These are phyloP conservation scores for Backusella macrospora DNA, from an alignment of 192 early-diverging fungal species.

Conservation along the genomic window DNA sequence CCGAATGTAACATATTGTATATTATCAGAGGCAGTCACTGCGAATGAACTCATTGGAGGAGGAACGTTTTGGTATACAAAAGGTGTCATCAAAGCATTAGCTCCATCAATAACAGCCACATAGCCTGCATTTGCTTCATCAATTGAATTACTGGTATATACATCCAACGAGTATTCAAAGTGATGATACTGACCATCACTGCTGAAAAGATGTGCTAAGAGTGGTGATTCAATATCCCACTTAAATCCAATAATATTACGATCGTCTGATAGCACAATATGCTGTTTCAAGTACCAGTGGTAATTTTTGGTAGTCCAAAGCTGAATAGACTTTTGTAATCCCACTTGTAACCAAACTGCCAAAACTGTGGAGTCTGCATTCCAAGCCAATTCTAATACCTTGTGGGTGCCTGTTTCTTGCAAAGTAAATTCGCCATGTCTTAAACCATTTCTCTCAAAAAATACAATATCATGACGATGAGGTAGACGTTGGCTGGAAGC, in stretches of 20 bases:
- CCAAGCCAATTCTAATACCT: slow-evolving; percentile 72
- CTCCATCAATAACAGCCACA: slow-evolving; percentile 82
- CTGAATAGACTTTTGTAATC: slow-evolving; percentile 56
- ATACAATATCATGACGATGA: slow-evolving; percentile 85
- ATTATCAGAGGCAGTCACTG: slow-evolving; percentile 43
- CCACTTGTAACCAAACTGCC: slow-evolving; percentile 65
- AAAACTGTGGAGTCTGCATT: slow-evolving; percentile 89
- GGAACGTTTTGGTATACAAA: slow-evolving; percentile 86
- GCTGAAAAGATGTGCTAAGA: slow-evolving; percentile 65
- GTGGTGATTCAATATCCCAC: slow-evolving; percentile 84
- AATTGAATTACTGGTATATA: slow-evolving; percentile 45
- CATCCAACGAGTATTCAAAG: slow-evolving; percentile 43
- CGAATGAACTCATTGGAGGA: slow-evolving; percentile 84
- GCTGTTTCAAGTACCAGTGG: slow-evolving; percentile 95
- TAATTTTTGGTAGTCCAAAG: slow-evolving; percentile 96
- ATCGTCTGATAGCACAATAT: slow-evolving; percentile 55
- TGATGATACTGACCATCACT: slow-evolving; percentile 43
- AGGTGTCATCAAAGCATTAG: slow-evolving; percentile 68
- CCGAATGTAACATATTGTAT: slow-evolving; percentile 67
- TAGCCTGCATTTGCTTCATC: slow-evolving; percentile 49
- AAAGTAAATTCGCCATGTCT: slow-evolving; percentile 92
- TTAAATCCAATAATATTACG: slow-evolving; percentile 51
- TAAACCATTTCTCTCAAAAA: slow-evolving; percentile 94
- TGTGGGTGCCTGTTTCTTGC: slow-evolving; percentile 51
- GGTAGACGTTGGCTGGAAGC: slow-evolving; percentile 76